Evolutionary conservation across 2,329 filamentous ascomycete species (phyloP), one percentile per base, ranked within the genome.

Genomic region (Aureobasidium lini): DNA sequence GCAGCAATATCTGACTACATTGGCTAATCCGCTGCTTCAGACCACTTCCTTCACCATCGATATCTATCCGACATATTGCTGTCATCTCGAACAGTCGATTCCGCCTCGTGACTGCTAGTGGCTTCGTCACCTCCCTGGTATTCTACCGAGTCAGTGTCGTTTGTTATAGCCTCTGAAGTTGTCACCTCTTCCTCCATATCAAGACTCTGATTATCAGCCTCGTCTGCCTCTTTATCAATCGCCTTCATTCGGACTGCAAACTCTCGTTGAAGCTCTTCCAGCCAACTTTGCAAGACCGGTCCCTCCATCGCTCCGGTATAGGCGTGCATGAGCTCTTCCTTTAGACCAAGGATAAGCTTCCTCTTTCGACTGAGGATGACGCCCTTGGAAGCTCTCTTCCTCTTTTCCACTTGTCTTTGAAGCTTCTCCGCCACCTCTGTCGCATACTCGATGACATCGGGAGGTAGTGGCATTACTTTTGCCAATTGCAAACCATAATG

Each of bases 401-500:
- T 80, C 18, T 79, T 77, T 23, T 81, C 80, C 34, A 59, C 60
- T 4, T 58, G 60, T 9, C 76, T 73, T 42, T 84, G 79, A 6
- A 96, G 74, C 23, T 80, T 80, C 3, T 78, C 76, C 0, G 88
- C 84, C 4, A 94, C 84, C 0, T 75, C 68, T 62, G 87, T 84
- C 0, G 92, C 93, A 34, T 81, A 78, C 6, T 85, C 75, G 2
- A 95, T 75, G 3, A 96, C 83, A 1, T 74, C 73, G 0, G 79
- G 70, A 0, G 93, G 90, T 6, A 96, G 80, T 0, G 88, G 85
- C 28, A 94, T 79, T 0, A 90, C 81, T 34, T 84, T 83, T 0
- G 93, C 91, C 3, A 96, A 79, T 0, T 85, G 80, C n/a, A 96
- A 81, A 0, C 94, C 94, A 67, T 99, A 99, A 65, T 90, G 85